A percentile compares a stretch with the other conserved stretches of the same genome.
phyloP scores from a whole-genome alignment of 2,329 filamentous ascomycete genomes.

The Ophiostoma fasciatum region DNA sequence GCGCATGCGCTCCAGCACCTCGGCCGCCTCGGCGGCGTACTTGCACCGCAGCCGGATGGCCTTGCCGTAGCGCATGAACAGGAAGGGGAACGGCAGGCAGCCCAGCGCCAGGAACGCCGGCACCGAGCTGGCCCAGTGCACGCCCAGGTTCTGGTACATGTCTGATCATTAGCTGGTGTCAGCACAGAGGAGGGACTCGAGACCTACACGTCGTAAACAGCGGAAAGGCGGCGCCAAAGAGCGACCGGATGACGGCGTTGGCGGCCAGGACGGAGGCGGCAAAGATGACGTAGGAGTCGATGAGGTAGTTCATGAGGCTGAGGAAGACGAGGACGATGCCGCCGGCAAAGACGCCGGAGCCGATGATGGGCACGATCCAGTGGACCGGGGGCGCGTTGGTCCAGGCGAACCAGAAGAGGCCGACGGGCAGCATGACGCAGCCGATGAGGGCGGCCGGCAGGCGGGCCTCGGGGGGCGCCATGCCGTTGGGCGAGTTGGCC shows the following conservation, averaged over 20 bases:
- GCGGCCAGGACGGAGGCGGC: slow-evolving; percentile 63
- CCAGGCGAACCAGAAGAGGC: slow-evolving; percentile 57
- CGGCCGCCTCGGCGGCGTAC: slow-evolving; percentile 52
- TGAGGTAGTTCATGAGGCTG: slow-evolving; percentile 50
- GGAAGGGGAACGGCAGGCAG: slow-evolving; percentile 59
- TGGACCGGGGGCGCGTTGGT: slow-evolving; percentile 33
- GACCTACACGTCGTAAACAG: slow-evolving; percentile 43
- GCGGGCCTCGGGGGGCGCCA: slow-evolving; percentile 51
- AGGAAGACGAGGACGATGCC: slow-evolving; percentile 50
- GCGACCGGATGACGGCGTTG: slow-evolving; percentile 54
- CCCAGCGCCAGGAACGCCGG: slow-evolving; percentile 59
- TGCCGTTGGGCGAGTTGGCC: slow-evolving; percentile 28
- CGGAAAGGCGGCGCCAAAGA: slow-evolving; percentile 60
- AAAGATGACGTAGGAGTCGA: slow-evolving; percentile 60
- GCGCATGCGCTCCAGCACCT: slow-evolving; percentile 35
- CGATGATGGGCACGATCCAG: slow-evolving; percentile 23
- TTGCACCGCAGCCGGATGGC: slow-evolving; percentile 51
- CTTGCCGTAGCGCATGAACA: slow-evolving; percentile 60
- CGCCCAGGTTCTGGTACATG: slow-evolving; percentile 46
- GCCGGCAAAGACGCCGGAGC: slow-evolving; percentile 23
- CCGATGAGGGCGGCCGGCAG: slow-evolving; percentile 48
- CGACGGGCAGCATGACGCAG: slow-evolving; percentile 44
- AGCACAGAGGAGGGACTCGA: neutral
- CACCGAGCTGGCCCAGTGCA: slow-evolving; percentile 61
- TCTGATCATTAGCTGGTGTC: slow-evolving; percentile 7